Evolutionary conservation across 495 filamentous ascomycete genomes (phyloP), one percentile per base, ranked within the genome.

Genomic region (Penicillium malachiteum): DNA sequence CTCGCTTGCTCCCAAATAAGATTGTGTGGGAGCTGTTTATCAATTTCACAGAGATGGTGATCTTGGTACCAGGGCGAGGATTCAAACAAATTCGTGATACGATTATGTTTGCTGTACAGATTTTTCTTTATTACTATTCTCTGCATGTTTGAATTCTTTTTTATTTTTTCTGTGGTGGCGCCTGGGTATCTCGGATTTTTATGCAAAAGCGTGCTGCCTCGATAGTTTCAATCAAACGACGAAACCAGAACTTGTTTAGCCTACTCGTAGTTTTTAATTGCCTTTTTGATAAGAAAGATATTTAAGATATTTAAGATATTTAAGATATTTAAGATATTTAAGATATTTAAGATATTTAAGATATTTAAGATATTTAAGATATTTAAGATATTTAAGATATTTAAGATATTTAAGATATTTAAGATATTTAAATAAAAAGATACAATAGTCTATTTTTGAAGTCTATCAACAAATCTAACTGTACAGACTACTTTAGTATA

Each of bases 171-270:
- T 53, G 48, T 54, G 44, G 55, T 40, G 62, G 64, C 68, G 65
- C 58, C 58, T 61, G 55, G 69, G 66, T 67, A 63, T 62, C 48
- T 68, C 64, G 54, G 55, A 64, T 64, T 58, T 21, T 48, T 61
- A 41, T 58, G 43, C 31, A 62, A 68, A 68, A 66, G 60, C 55
- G 56, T 56, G 55, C 35, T 57, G 53, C 60, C 64, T 56, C 50
- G 56, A 60, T 71, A 67, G 61, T 63, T 66, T 64, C 58, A 68
- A 70, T 71, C 59, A 66, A 71, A 71, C 51, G 52, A 57, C 66
- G 56, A 68, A 65, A 50, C 31, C 60, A 63, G 56, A 59, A 64
- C 12, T 34, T 17, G 31, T 12, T 7, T 39, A 30, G 6, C 11
- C 40, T 39, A 9, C 8, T 26, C 43, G 16, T 46, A 46, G 11